A percentile compares a stretch with the other conserved stretches of the same genome.
phyloP scores from a whole-genome alignment of 2,329 filamentous ascomycete genomes.

The Myriosclerotinia curreyana region DNA sequence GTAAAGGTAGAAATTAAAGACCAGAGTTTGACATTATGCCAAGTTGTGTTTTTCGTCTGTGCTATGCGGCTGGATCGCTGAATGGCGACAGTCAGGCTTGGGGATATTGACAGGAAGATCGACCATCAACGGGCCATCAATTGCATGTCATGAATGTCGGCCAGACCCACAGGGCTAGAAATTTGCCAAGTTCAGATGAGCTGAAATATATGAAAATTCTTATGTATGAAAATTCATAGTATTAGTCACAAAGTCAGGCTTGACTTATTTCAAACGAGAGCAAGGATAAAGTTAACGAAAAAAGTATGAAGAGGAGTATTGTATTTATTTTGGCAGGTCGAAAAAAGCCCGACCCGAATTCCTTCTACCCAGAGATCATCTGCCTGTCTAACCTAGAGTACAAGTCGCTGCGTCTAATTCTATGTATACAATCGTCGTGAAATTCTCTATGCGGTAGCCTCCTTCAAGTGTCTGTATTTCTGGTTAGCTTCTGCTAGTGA shows the following conservation, averaged over 20 bases:
- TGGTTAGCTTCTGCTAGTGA: constrained; percentile 1
- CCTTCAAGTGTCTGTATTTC: constrained; percentile 59
- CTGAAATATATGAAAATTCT: not conserved
- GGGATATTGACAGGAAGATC: not conserved
- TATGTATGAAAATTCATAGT: too few relatives aligned
- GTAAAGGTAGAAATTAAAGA: not conserved
- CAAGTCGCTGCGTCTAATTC: constrained; percentile 31
- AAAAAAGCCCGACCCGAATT: constrained; percentile 17
- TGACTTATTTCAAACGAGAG: not conserved
- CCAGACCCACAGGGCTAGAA: not conserved
- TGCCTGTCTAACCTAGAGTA: constrained; percentile 37
- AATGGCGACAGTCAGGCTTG: not conserved
- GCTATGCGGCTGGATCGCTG: not conserved
- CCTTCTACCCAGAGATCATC: constrained; percentile 11
- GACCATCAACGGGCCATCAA: not conserved
- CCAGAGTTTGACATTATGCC: not conserved
- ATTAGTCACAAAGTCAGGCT: not conserved
- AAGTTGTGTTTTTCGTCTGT: not conserved
- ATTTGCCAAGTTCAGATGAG: constrained; percentile 1
- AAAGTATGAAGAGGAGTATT: constrained; percentile 27
- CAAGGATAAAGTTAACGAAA: not conserved
- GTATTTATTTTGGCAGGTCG: constrained; percentile 26
- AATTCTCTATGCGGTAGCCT: constrained; percentile 63
- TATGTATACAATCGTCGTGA: constrained; percentile 36
- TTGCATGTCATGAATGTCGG: not conserved